Percentiles rank a stretch among this genome's conserved stretches.
Conservation (phyloP, 495 filamentous ascomycete species). For the Trichoderma erinaceum region DNA sequence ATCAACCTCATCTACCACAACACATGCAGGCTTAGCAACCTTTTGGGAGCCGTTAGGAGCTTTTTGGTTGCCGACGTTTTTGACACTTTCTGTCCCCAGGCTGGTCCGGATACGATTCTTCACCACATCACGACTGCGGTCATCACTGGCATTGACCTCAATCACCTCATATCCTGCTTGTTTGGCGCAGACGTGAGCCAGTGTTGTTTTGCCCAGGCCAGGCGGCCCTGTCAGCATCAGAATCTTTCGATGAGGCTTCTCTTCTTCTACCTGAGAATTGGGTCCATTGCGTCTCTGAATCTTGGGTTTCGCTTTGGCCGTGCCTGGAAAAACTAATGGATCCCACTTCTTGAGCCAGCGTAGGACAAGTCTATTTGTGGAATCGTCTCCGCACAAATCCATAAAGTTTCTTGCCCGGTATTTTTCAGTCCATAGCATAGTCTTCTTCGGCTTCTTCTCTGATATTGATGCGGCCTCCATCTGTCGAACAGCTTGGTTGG, state of each 20-base stretch:
- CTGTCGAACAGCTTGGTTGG: conserved; percentile 29
- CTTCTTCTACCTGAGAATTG: conserved; percentile 48
- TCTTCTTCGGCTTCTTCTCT: conserved; percentile 41
- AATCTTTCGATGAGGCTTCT: conserved; percentile 73
- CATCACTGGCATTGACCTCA: conserved; percentile 82
- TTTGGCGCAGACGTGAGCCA: conserved; percentile 90
- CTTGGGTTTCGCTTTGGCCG: conserved; percentile 47
- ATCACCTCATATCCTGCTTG: conserved; percentile 95
- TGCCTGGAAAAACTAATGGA: conserved; percentile 77
- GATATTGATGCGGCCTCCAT: conserved; percentile 31
- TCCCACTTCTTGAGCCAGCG: conserved; percentile 96
- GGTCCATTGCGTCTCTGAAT: conserved; percentile 27
- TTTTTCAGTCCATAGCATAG: conserved; percentile 75
- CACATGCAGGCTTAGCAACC: conserved; percentile 79
- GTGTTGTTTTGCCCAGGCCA: conserved; percentile 89
- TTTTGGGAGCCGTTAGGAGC: conserved; percentile 55
- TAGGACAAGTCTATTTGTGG: conserved; percentile 85
- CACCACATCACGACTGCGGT: conserved; percentile 71
- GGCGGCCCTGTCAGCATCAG: conserved; percentile 85
- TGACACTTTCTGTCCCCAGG: conserved; percentile 86
- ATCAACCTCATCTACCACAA: conserved; percentile 94
- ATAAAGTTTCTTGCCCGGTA: conserved; percentile 89
- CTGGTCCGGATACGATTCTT: conserved; percentile 83
- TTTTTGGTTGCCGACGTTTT: conserved; percentile 64
- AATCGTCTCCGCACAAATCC: conserved; percentile 88